phyloP scores from a whole-genome alignment of 192 early-diverging fungal genomes.

The Powellomyces hirtus region DNA sequence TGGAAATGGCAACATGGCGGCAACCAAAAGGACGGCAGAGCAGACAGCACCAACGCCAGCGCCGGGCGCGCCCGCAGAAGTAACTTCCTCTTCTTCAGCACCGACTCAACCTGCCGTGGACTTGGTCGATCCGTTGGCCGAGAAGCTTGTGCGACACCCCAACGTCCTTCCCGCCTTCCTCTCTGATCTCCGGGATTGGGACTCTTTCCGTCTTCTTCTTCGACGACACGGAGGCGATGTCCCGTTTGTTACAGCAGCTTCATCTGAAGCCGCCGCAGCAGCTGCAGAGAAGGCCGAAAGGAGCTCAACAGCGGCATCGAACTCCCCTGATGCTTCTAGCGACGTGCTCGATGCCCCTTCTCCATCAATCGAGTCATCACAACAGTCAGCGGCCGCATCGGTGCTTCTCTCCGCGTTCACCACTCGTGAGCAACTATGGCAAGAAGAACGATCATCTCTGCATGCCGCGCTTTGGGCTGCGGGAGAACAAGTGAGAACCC shows the following conservation, averaged over 20 bases:
- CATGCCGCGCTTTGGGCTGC: constrained; percentile 29
- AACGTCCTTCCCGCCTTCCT: constrained; percentile 28
- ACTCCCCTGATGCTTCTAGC: background rate
- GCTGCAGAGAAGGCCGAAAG: background rate
- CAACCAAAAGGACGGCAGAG: background rate
- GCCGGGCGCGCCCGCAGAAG: background rate
- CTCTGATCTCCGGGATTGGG: constrained; percentile 33
- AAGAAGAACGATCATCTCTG: constrained; percentile 26
- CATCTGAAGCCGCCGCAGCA: background rate
- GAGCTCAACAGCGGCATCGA: background rate
- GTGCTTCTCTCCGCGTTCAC: constrained; percentile 16
- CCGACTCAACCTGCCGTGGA: background rate
- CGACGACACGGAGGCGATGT: constrained; percentile 24
- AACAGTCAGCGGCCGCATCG: background rate
- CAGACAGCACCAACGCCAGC: background rate
- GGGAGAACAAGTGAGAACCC: constrained; percentile 27
- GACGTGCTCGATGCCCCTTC: background rate
- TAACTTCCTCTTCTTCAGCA: background rate
- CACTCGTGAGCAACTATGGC: constrained; percentile 24
- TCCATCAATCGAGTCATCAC: background rate
- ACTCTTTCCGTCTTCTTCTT: constrained; percentile 29
- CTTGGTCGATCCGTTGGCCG: constrained; percentile 23
- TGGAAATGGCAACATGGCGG: constrained; percentile 5
- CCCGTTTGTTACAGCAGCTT: background rate
- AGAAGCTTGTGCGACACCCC: constrained; percentile 23